Conservation (phyloP, 2,329 filamentous ascomycete genomes). For the Drechslerella dactyloides region DNA sequence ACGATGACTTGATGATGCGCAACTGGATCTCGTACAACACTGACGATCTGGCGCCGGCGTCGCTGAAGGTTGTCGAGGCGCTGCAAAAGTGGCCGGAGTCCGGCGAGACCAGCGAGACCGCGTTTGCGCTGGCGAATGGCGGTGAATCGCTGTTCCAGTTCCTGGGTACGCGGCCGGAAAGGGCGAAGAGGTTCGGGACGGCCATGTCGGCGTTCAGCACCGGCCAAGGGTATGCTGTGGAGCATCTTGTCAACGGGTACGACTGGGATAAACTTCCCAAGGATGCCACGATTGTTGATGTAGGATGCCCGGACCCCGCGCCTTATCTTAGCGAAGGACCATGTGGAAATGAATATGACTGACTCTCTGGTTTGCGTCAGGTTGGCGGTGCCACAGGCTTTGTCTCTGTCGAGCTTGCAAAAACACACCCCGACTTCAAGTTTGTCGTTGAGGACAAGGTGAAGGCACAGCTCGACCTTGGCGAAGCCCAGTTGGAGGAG, state of each 20-base stretch:
- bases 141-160: slow-evolving; percentile 57
- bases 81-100: slow-evolving; percentile 55
- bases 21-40: slow-evolving; percentile 66
- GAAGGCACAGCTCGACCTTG: slow-evolving; percentile 43
- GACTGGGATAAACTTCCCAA: slow-evolving; percentile 62
- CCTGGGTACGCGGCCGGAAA: slow-evolving; percentile 54
- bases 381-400: slow-evolving; percentile 66
- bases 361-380: not conserved
- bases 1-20: slow-evolving; percentile 61
- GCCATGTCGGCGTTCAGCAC: slow-evolving; percentile 66
- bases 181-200: slow-evolving; percentile 63
- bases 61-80: slow-evolving; percentile 54
- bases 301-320: slow-evolving; percentile 53
- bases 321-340: not conserved
- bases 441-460: slow-evolving; percentile 65
- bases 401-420: slow-evolving; percentile 65
- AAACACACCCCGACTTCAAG: slow-evolving; percentile 62
- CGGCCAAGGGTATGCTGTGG: slow-evolving; percentile 66
- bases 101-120: slow-evolving; percentile 54
- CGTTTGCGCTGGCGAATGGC: slow-evolving; percentile 56
- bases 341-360: not conserved
- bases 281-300: slow-evolving; percentile 65
- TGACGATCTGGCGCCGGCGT: slow-evolving; percentile 60
- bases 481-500: slow-evolving; percentile 22
- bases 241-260: slow-evolving; percentile 64